These are phyloP conservation scores for Bretschneidera sinensis DNA, from an alignment of 345 rosid genomes.

Conservation along the genomic window DNA sequence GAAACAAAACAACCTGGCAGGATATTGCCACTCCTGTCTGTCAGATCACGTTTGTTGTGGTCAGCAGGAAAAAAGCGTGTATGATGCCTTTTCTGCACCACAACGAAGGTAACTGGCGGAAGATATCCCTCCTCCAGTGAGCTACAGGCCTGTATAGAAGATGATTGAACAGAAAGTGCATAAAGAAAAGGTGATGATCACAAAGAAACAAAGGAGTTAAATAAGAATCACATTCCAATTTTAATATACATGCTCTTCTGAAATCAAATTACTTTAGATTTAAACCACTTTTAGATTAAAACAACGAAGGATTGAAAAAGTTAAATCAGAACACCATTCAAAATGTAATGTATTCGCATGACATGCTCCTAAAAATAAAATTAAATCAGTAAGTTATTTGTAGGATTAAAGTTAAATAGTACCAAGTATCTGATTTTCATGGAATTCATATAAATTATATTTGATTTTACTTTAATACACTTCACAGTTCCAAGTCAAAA, in stretches of 20 bases:
- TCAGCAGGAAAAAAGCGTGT: constrained; percentile 68
- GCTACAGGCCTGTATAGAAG: constrained; percentile 47
- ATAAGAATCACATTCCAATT: neutral
- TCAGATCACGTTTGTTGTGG: constrained; percentile 19
- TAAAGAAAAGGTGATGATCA: neutral
- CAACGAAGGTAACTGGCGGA: constrained; percentile 65
- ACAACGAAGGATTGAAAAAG: neutral
- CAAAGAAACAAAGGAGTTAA: no score
- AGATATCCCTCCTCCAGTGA: constrained; percentile 44
- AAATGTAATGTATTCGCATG: neutral
- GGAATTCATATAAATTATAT: no score
- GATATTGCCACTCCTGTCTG: constrained; percentile 69
- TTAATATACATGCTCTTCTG: neutral
- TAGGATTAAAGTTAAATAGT: no score
- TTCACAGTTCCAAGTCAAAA: no score
- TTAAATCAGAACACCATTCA: neutral
- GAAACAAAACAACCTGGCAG: constrained; percentile 49
- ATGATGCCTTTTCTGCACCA: constrained; percentile 82
- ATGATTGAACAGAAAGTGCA: neutral
- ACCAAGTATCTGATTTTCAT: no score
- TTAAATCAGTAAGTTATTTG: no score
- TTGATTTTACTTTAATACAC: no score
- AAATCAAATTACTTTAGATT: no score
- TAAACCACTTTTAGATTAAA: neutral
- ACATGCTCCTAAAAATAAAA: neutral